phyloP scores from a whole-genome alignment of 106 monocot species.

The Chionographis japonica region DNA sequence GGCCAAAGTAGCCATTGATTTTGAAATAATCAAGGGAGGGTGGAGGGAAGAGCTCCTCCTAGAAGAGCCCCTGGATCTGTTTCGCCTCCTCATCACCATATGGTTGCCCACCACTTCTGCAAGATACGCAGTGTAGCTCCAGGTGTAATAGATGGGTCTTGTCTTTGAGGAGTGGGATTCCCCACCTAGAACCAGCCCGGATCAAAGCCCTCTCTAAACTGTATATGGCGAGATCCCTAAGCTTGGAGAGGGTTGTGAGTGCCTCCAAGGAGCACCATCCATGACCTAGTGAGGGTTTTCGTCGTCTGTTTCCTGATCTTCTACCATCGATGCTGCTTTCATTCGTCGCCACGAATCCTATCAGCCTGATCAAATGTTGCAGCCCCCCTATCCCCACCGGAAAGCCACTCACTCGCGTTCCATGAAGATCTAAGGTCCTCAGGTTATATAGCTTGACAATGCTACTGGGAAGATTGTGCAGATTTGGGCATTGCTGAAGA shows the following conservation, averaged over 20 bases:
- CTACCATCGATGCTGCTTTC: not conserved
- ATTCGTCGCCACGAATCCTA: slow-evolving; percentile 1
- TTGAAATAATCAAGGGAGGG: not conserved
- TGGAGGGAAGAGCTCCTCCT: slow-evolving; percentile 20
- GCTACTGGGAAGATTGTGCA: slow-evolving; percentile 17
- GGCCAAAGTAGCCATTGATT: slow-evolving; percentile 15
- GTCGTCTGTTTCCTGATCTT: not conserved
- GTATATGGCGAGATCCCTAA: not conserved
- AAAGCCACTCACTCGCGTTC: slow-evolving; percentile 8
- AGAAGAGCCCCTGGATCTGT: slow-evolving; percentile 5
- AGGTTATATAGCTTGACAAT: slow-evolving; percentile 15
- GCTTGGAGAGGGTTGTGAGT: not conserved
- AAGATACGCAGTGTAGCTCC: not conserved
- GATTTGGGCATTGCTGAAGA: slow-evolving; percentile 13
- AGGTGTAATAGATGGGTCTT: slow-evolving; percentile 1
- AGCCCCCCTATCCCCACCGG: slow-evolving; percentile 25
- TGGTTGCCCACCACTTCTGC: not conserved
- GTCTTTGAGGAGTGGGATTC: not conserved
- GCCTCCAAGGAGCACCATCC: not conserved
- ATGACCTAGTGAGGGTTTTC: no score
- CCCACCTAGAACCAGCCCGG: not conserved
- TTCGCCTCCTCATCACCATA: not conserved
- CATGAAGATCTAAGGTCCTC: slow-evolving; percentile 8
- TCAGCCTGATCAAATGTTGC: slow-evolving; percentile 7
- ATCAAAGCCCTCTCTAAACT: slow-evolving; percentile 13